Conservation (phyloP, 78 protist species). For the Mastigamoeba balamuthi region DNA sequence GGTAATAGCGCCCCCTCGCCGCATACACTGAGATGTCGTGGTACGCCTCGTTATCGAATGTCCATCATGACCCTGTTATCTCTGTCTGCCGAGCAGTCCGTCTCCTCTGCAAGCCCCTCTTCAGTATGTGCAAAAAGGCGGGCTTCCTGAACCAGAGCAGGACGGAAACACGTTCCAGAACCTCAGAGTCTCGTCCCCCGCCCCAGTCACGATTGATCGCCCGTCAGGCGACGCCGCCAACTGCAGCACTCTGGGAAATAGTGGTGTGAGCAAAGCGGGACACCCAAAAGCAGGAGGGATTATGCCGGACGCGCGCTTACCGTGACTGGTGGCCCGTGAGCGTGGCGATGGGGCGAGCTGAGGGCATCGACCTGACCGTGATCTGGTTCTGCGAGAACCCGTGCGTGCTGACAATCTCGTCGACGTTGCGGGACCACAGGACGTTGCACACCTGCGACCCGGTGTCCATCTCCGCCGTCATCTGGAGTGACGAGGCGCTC, state of each 20-base stretch:
- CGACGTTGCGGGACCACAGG: slow-evolving; percentile 73
- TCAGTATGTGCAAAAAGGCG: too few species aligned
- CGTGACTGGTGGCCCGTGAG: slow-evolving; percentile 63
- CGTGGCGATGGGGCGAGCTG: slow-evolving; percentile 63
- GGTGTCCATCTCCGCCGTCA: slow-evolving; percentile 48
- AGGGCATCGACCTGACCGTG: slow-evolving; percentile 90
- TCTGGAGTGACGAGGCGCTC: slow-evolving; percentile 71
- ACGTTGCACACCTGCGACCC: slow-evolving; percentile 63
- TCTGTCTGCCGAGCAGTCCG: too few species aligned
- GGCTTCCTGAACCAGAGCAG: too few species aligned
- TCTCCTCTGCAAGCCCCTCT: too few species aligned
- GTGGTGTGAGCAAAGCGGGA: too few species aligned
- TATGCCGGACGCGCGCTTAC: not conserved
- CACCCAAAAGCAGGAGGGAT: too few species aligned
- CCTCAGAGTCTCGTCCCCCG: slow-evolving; percentile 97
- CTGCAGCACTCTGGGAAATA: slow-evolving; percentile 94
- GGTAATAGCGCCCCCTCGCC: too few species aligned
- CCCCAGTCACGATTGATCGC: slow-evolving; percentile 82
- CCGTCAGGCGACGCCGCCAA: slow-evolving; percentile 89
- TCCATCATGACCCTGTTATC: too few species aligned
- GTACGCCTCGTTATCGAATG: too few species aligned
- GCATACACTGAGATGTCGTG: too few species aligned
- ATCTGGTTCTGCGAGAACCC: slow-evolving; percentile 95
- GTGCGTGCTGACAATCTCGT: slow-evolving; percentile 94
- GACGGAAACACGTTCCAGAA: slow-evolving; percentile 89